Percentiles rank a stretch among this genome's conserved stretches.
phyloP scores from a whole-genome alignment of 805 yeast species.

The Suhomyces sp. region DNA sequence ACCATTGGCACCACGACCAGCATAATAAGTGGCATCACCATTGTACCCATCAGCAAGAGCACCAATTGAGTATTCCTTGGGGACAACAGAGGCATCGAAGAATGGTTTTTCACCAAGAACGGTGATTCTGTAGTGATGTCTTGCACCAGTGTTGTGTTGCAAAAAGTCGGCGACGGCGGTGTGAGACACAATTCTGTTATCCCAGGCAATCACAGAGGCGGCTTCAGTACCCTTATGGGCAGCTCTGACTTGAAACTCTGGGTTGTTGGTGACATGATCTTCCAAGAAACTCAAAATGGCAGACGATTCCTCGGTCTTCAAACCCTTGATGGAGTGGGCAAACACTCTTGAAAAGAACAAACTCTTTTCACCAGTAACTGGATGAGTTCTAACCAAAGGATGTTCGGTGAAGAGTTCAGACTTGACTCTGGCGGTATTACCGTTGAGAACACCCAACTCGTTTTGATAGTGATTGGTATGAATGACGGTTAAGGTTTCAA shows the following conservation, averaged over 20 bases:
- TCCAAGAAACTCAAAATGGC: slow-evolving; percentile 22
- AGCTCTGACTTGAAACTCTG: slow-evolving; percentile 27
- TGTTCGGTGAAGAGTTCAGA: slow-evolving; percentile 24
- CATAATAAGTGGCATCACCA: too few relatives aligned
- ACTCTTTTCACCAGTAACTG: slow-evolving; percentile 27
- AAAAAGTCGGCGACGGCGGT: slow-evolving; percentile 24
- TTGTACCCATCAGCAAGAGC: too few relatives aligned
- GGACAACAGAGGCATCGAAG: slow-evolving; percentile 12
- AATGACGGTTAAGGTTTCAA: slow-evolving; percentile 22
- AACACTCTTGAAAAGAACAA: slow-evolving; percentile 23
- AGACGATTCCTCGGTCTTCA: slow-evolving; percentile 22
- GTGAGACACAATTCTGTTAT: slow-evolving; percentile 23
- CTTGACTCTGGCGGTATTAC: slow-evolving; percentile 17
- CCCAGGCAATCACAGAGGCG: slow-evolving; percentile 26
- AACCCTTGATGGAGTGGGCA: slow-evolving; percentile 22
- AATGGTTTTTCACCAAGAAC: slow-evolving; percentile 28
- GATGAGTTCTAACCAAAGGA: slow-evolving; percentile 29
- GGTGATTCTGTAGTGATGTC: slow-evolving; percentile 27
- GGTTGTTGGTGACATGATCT: slow-evolving; percentile 21
- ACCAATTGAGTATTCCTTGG: too few relatives aligned
- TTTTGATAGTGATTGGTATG: slow-evolving; percentile 25
- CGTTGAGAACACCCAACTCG: slow-evolving; percentile 13
- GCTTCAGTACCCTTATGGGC: slow-evolving; percentile 23
- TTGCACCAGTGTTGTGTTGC: slow-evolving; percentile 20
- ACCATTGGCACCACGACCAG: too few relatives aligned